phyloP scores from a whole-genome alignment of 345 rosid genomes.

The Stellera chamaejasme region DNA sequence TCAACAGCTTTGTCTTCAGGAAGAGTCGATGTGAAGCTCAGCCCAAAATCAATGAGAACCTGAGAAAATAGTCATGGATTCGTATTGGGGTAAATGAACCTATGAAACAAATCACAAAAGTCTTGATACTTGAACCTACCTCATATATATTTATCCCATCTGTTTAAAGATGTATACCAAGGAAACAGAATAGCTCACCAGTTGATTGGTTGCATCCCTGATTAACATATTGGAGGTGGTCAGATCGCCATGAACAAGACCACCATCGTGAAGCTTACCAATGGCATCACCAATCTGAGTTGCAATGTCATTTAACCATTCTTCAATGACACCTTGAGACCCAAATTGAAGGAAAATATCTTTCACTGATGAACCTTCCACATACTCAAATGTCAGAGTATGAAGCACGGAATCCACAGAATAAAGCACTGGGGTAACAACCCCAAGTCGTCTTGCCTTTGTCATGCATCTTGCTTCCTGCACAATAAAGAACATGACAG shows the following conservation, averaged over 20 bases:
- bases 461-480: slow-evolving; percentile 98
- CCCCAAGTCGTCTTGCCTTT: slow-evolving; percentile 88
- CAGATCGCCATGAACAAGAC: slow-evolving; percentile 92
- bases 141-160: too few species aligned
- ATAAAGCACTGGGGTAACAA: slow-evolving; percentile 65
- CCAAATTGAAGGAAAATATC: slow-evolving; percentile 80
- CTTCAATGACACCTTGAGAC: slow-evolving; percentile 47
- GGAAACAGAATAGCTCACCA: slow-evolving; percentile 34
- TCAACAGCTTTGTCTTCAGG: slow-evolving; percentile 98
- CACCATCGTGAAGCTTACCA: slow-evolving; percentile 91
- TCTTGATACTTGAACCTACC: not conserved
- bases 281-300: slow-evolving; percentile 80
- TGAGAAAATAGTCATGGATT: slow-evolving; percentile 14
- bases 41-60: slow-evolving; percentile 93
- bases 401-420: slow-evolving; percentile 67
- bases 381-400: slow-evolving; percentile 72
- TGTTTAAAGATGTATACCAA: not conserved
- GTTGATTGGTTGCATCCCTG: slow-evolving; percentile 48
- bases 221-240: slow-evolving; percentile 94
- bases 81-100: slow-evolving; percentile 12
- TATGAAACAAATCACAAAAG: not conserved
- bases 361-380: slow-evolving; percentile 75
- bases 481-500: slow-evolving; percentile 10
- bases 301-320: slow-evolving; percentile 64
- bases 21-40: slow-evolving; percentile 86